phyloP scores from a whole-genome alignment of 164 flowering plant species.

The Stephania japonica region DNA sequence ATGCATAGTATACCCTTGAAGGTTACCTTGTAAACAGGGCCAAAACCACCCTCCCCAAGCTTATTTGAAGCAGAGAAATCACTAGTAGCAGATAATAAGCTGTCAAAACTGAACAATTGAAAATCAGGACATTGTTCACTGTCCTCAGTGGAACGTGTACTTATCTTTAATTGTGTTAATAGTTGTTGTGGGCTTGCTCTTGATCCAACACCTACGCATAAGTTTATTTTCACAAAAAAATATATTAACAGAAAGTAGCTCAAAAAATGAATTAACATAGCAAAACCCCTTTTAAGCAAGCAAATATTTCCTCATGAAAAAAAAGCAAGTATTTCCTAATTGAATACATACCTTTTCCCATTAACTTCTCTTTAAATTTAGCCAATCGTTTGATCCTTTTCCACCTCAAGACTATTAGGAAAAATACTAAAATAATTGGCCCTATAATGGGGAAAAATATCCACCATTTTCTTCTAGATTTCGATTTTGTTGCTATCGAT shows the following conservation, averaged over 20 bases:
- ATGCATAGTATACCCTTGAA: too few species aligned
- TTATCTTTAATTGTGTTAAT: neutral
- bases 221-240: too few species aligned
- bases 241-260: too few species aligned
- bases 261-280: too few species aligned
- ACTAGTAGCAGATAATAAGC: neutral
- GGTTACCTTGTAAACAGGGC: neutral
- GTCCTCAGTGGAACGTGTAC: neutral
- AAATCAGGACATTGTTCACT: neutral
- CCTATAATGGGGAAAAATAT: neutral
- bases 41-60: slow-evolving; percentile 5
- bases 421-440: neutral
- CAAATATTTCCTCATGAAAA: too few species aligned
- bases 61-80: slow-evolving; percentile 3
- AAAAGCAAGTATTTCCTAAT: too few species aligned
- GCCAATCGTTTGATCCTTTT: neutral
- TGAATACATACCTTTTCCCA: too few species aligned
- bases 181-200: neutral
- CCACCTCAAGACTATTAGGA: neutral
- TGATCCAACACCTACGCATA: neutral
- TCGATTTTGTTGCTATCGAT: too few species aligned
- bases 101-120: neutral
- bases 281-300: too few species aligned
- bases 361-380: neutral
- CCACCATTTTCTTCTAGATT: neutral